phyloP scores from a whole-genome alignment of 2,329 filamentous ascomycete species.

The Ascochyta rabiei region DNA sequence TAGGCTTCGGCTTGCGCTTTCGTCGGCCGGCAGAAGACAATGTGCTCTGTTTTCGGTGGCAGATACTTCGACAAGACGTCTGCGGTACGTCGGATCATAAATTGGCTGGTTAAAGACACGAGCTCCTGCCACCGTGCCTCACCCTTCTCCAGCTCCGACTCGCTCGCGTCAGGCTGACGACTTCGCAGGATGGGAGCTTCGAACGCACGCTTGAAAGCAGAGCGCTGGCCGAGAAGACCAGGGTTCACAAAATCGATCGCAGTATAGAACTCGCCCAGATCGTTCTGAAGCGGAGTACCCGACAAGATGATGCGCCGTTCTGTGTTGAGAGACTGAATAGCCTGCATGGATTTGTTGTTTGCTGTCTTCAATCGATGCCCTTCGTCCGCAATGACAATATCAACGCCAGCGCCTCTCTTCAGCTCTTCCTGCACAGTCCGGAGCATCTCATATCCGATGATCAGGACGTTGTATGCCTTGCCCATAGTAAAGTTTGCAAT shows the following conservation, averaged over 20 bases:
- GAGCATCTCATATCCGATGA: conserved; percentile 75
- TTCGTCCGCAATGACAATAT: conserved; percentile 74
- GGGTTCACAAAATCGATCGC: conserved; percentile 74
- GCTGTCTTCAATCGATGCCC: conserved; percentile 71
- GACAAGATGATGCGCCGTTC: conserved; percentile 67
- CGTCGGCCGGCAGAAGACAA: conserved; percentile 70
- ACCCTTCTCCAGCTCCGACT: conserved; percentile 67
- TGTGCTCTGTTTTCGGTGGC: conserved; percentile 70
- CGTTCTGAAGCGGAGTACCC: conserved; percentile 72
- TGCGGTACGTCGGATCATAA: conserved; percentile 70
- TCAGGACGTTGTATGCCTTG: conserved; percentile 72
- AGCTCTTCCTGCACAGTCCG: conserved; percentile 69
- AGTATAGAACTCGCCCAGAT: conserved; percentile 69
- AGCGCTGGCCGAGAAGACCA: conserved; percentile 66
- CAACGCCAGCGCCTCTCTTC: conserved; percentile 66
- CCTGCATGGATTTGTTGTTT: conserved; percentile 70
- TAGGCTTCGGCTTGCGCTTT: conserved; percentile 65
- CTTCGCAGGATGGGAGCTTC: conserved; percentile 69
- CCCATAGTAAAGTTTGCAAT: conserved; percentile 73
- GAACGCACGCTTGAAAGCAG: conserved; percentile 68
- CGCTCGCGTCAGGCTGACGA: conserved; percentile 66
- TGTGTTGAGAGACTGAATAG: conserved; percentile 68
- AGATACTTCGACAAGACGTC: conserved; percentile 70
- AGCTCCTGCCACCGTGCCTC: conserved; percentile 67
- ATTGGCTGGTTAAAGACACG: conserved; percentile 64